Conservation (phyloP, 2,329 filamentous ascomycete species). For the Coniochaeta sp. region DNA sequence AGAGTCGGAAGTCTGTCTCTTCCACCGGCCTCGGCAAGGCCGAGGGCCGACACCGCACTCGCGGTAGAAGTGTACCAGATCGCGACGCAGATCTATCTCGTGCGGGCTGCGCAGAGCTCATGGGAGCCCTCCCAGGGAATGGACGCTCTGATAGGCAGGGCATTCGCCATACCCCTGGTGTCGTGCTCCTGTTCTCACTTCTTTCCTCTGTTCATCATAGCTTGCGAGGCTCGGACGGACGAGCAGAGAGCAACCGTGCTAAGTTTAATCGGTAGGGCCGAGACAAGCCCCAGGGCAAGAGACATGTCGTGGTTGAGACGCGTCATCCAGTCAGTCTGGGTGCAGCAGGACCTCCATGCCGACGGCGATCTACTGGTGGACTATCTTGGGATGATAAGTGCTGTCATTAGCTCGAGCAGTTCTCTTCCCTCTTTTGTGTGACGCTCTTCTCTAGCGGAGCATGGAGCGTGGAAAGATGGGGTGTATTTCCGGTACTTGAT, state of each 20-base stretch:
- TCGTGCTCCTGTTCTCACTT: slow-evolving; percentile 19
- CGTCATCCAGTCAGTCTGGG: slow-evolving; percentile 22
- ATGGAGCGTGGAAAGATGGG: too few species aligned
- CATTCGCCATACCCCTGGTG: slow-evolving; percentile 8
- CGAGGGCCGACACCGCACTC: not conserved
- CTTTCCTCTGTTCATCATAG: slow-evolving; percentile 26
- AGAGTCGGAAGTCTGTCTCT: slow-evolving; percentile 1
- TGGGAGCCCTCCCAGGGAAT: slow-evolving; percentile 12
- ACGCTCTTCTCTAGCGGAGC: not conserved
- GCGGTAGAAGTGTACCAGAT: slow-evolving; percentile 11
- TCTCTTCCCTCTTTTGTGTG: slow-evolving; percentile 15
- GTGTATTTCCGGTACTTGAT: too few species aligned
- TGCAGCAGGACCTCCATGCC: slow-evolving; percentile 23
- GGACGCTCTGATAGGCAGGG: slow-evolving; percentile 10
- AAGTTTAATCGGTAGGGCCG: slow-evolving; percentile 20
- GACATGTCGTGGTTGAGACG: slow-evolving; percentile 15
- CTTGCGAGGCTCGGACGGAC: slow-evolving; percentile 25
- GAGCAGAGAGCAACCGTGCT: slow-evolving; percentile 22
- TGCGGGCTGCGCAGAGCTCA: slow-evolving; percentile 15
- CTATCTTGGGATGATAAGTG: slow-evolving; percentile 18
- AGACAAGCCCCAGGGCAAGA: slow-evolving; percentile 8
- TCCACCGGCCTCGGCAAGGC: not conserved
- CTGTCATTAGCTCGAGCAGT: slow-evolving; percentile 14
- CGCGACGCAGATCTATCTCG: slow-evolving; percentile 14
- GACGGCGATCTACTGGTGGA: slow-evolving; percentile 21